Percentiles rank a stretch among this genome's conserved stretches.
Conservation (phyloP, 345 rosid genomes). For the Hibiscus trionum region DNA sequence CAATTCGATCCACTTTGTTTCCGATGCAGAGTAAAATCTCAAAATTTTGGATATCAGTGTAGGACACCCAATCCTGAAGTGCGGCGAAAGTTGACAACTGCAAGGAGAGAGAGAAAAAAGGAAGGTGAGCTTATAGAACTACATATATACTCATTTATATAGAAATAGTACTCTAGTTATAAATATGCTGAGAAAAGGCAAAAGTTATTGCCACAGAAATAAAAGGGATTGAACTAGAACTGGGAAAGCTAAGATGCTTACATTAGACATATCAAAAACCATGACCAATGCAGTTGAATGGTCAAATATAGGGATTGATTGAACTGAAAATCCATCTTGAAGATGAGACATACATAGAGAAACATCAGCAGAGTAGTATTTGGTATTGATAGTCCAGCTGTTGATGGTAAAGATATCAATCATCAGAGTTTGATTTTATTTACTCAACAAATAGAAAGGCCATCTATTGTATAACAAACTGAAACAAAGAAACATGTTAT, state of each 20-base stretch:
- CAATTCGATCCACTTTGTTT: constrained; percentile 71
- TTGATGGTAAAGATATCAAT: neutral
- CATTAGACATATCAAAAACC: constrained; percentile 77
- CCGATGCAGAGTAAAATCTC: constrained; percentile 76
- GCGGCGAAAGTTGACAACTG: constrained; percentile 61
- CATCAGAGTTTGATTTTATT: neutral
- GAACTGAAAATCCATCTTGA: constrained; percentile 36
- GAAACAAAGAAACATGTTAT: neutral
- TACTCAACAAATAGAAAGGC: neutral
- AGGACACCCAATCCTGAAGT: constrained; percentile 65
- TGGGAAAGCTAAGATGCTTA: constrained; percentile 18
- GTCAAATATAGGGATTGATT: constrained; percentile 30
- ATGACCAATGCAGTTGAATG: constrained; percentile 62
- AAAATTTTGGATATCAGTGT: constrained; percentile 42
- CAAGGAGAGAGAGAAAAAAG: constrained; percentile 16
- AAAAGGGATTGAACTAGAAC: neutral
- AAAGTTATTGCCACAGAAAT: neutral
- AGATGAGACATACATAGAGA: constrained; percentile 73
- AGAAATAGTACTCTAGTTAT: neutral
- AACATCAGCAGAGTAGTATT: constrained; percentile 83
- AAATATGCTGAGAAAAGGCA: neutral
- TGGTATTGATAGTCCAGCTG: constrained; percentile 81
- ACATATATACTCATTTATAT: neutral
- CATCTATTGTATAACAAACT: neutral
- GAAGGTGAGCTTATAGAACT: neutral